Base-by-base conservation (phyloP, 805 yeast species). In the Clavispora santaluciae region DNA sequence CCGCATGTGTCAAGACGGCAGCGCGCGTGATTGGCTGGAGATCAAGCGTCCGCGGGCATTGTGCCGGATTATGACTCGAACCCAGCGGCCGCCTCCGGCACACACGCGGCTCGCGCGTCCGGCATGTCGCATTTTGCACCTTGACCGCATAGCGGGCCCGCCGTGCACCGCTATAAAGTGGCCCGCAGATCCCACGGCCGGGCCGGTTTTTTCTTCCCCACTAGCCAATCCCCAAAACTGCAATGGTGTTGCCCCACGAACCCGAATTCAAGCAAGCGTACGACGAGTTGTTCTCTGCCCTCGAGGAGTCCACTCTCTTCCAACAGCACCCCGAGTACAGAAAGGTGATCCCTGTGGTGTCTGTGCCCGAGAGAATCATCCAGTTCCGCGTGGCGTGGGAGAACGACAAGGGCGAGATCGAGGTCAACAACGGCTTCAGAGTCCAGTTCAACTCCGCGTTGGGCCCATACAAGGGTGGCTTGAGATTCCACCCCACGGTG, bases 181-280 rank as follows among this genome's bases (percentile, higher is more conserved):
- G 35, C 34, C 35, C 22, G 33, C 22, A 16, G 16, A 17, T 16
- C 33, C 33, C 17, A 11, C 13, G 22, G 21, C 12, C 4, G 22
- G n/a, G 20, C 10, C 7, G 11, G 12, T 12, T 20, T 28, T 20
- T 25, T 28, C 22, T 16, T 15, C 22, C 26, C 20, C n/a, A 5
- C 24, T 10, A 22, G 7, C 24, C 10, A 22, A 22, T 31, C 2
- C 4, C 22, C 13, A 6, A 26, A 35, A 10, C 13, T 20, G 64
- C 50, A 70, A 81, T 82, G 88, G 86, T 77, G 73, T 80, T 79
- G 68, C 90, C 95, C 54, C 75, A 77, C 72, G 98, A 91, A 78
- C 98, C 99, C 56, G 99, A 91, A 82, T 91, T 91, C 75, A 90
- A 90, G 72, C 99, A 91, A 80, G 99, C 99, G 59, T 88, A 85